These are phyloP conservation scores for Metschnikowia lachancei DNA, from an alignment of 805 yeast species.

Conservation along the genomic window DNA sequence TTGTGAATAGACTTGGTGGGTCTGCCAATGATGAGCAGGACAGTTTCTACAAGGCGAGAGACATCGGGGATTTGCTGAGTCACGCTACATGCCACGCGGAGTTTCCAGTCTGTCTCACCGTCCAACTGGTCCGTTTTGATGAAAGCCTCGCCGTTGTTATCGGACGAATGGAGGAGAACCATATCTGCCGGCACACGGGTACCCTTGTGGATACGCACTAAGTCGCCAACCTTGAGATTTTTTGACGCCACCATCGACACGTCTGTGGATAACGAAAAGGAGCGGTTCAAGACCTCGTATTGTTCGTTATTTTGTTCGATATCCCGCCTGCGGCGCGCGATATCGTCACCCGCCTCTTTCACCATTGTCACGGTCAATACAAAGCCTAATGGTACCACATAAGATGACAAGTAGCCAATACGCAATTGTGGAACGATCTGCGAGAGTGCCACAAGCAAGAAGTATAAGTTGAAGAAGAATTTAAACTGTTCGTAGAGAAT, in stretches of 20 bases:
- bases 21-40: slow-evolving; percentile 61
- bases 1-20: slow-evolving; percentile 83
- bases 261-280: slow-evolving; percentile 21
- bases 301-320: slow-evolving; percentile 80
- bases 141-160: slow-evolving; percentile 72
- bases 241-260: slow-evolving; percentile 44
- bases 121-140: slow-evolving; percentile 96
- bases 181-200: slow-evolving; percentile 92
- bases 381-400: slow-evolving; percentile 90
- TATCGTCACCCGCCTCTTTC: slow-evolving; percentile 94
- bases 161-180: slow-evolving; percentile 75
- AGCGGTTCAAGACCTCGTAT: slow-evolving; percentile 60
- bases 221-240: slow-evolving; percentile 79
- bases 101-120: slow-evolving; percentile 99
- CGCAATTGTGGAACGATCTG: slow-evolving; percentile 86
- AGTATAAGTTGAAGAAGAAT: slow-evolving; percentile 91
- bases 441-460: slow-evolving; percentile 87
- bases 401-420: slow-evolving; percentile 90
- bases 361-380: slow-evolving; percentile 90
- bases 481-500: slow-evolving; percentile 94
- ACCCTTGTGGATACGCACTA: slow-evolving; percentile 75
- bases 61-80: slow-evolving; percentile 57
- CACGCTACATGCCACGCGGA: slow-evolving; percentile 70
- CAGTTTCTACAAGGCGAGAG: slow-evolving; percentile 50
- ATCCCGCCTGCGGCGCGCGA: slow-evolving; percentile 86